Base-by-base conservation (phyloP, 2,329 filamentous ascomycete species). In the Ophiostoma ips region DNA sequence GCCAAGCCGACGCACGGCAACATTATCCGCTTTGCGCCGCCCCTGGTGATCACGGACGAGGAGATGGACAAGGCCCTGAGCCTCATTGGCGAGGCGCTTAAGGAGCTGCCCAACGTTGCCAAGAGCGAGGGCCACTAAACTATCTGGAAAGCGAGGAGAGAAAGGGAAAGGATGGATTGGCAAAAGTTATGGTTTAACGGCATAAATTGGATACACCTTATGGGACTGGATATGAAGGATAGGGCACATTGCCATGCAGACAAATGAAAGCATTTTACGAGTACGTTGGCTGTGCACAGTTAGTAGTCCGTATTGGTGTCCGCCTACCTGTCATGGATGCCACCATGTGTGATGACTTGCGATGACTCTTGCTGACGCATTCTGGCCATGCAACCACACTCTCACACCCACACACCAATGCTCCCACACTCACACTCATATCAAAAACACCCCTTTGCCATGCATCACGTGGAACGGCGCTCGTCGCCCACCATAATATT, bases 1-100 rank as follows among this genome's bases (percentile, higher is more conserved):
- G 92, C 92, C 60, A 98, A 98, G 77, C 92, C 92, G 30, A 98
- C 92, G 7, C 92, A 98, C 67, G 83, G 94, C 62, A 95, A 96
- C 68, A 96, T 98, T 65, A 98, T 98, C 64, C 85, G 92, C 52
- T 83, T 98, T 55, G 92, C 92, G n/a, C 92, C 92, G 44, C 92
- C 92, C 18, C 73, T 98, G 50, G 88, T 98, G 57, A 96, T 98
- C 61, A 88, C 83, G 24, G 88, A 96, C 62, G 77, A 83, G 53
- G 80, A 98, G 68, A 83, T 98, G 57, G 75, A 80, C 58, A 77
- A 80, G 62, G 84, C 90, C 1, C 65, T 96, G 50, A 66, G 66
- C 48, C 90, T 92, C 61, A 94, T 98, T 62, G 75, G 80, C 55
- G 81, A 89, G 62, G 82, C 90, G 13, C 73, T 95, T 60, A 72